A percentile compares a stretch with the other conserved stretches of the same genome.
Conservation (phyloP, 1,139 yeast species). For the Barnettozyma hawaiiensis region DNA sequence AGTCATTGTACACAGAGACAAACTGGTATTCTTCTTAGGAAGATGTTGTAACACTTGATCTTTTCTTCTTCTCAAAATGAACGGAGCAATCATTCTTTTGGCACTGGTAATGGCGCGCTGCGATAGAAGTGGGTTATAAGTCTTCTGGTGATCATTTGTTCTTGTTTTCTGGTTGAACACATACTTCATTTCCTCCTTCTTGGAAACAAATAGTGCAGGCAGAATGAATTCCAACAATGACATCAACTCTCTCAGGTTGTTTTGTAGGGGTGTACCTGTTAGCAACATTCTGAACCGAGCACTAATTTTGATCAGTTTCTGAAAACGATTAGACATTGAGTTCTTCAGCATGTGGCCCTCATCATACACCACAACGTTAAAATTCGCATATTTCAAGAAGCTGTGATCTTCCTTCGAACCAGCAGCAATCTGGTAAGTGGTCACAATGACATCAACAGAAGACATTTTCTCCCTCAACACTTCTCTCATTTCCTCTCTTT, state of each 20-base stretch:
- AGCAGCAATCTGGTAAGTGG: conserved; percentile 88
- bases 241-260: conserved; percentile 82
- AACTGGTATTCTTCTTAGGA: conserved; percentile 66
- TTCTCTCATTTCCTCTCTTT: conserved; percentile 78
- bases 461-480: conserved; percentile 47
- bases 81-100: conserved; percentile 97
- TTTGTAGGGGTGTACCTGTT: conserved; percentile 97
- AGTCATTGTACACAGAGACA: conserved; percentile 60
- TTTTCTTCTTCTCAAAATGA: conserved; percentile 86
- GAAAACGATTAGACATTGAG: conserved; percentile 80
- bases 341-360: conserved; percentile 97
- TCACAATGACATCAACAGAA: conserved; percentile 87
- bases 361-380: conserved; percentile 88
- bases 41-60: conserved; percentile 85
- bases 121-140: conserved; percentile 76
- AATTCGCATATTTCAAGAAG: conserved; percentile 66
- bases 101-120: conserved; percentile 91
- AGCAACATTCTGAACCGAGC: conserved; percentile 78
- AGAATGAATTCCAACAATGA: conserved; percentile 86
- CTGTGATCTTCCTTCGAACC: conserved; percentile 79
- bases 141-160: conserved; percentile 45
- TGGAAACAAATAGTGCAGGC: conserved; percentile 75
- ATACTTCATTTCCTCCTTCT: conserved; percentile 74
- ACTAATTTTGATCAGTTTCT: conserved; percentile 72
- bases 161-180: conserved; percentile 81